Base-by-base conservation (phyloP, 192 early-diverging fungal species). In the Spizellomyces sp. region DNA sequence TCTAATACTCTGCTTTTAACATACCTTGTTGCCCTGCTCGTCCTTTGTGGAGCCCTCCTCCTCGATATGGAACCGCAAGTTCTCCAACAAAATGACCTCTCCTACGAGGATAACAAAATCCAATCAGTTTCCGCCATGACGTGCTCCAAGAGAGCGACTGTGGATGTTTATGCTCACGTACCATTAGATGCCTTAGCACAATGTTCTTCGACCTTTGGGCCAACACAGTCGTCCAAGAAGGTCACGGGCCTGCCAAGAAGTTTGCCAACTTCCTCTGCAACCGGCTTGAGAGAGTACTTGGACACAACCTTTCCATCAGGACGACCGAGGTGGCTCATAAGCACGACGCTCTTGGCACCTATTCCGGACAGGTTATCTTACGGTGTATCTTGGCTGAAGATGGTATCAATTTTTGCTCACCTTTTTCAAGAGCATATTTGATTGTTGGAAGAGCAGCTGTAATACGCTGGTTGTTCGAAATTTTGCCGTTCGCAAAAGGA, bases 381-480 rank as follows among this genome's bases (percentile, higher is more conserved):
- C 1, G 15, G 4, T 12, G 22, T 36, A 17, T 36, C 42, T 41
- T 15, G 17, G 42, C 36, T 15, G 6, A 4, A 42, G 42, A 6
- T 42, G 59, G 36, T 41, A 61, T 15, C 14, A 15, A 41, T 5
- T 42, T 19, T 19, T 58, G 22, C 79, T 73, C 79, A 89, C 91
- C 93, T 42, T 96, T 77, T 15, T 94, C 88, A 44, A 96, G 81
- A 48, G 91, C 93, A 76, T 98, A 88, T 71, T 95, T 86, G 84
- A 99, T 91, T 45, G 94, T 98, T 45, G 96, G 97, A 62, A 99
- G 76, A 50, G 97, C 97, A 55, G 93, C 94, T 48, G 86, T 87
- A 74, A 99, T 98, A 75, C 97, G 92, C 81, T 93, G 91, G 84
- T 97, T 96, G 91, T 98, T 98, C 67, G 94, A 91, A 79, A 99